Conservation (phyloP, 768 basidiomycete genomes). For the Chalciporus chontae region DNA sequence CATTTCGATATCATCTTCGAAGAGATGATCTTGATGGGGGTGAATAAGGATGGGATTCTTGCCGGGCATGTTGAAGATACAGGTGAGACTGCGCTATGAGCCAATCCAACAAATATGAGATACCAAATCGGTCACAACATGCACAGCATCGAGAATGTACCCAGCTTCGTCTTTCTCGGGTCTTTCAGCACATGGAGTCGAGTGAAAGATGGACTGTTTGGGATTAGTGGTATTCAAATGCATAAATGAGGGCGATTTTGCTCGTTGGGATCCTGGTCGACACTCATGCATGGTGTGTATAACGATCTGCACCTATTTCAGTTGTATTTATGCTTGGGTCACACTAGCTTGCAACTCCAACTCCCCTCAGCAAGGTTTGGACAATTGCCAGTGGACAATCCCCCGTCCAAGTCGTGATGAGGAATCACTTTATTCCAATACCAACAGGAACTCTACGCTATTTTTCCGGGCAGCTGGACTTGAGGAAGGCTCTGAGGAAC, state of each 20-base stretch:
- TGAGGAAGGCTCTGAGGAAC: background rate
- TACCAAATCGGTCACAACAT: background rate
- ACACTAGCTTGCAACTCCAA: too few relatives aligned
- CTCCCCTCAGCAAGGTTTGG: too few relatives aligned
- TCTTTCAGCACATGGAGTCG: too few relatives aligned
- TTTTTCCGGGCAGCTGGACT: conserved; percentile 9
- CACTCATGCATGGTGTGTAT: too few relatives aligned
- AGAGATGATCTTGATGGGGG: conserved; percentile 22
- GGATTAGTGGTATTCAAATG: too few relatives aligned
- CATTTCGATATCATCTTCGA: conserved; percentile 38
- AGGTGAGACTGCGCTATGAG: conserved; percentile 4
- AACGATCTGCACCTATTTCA: too few relatives aligned
- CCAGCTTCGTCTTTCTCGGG: too few relatives aligned
- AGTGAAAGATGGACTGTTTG: too few relatives aligned
- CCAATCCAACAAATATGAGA: conserved; percentile 10
- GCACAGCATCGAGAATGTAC: too few relatives aligned
- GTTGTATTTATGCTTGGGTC: too few relatives aligned
- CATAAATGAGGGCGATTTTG: too few relatives aligned
- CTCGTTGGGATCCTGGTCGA: background rate
- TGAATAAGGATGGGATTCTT: conserved; percentile 16
- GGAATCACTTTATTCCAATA: background rate
- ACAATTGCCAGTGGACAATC: background rate
- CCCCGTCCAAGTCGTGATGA: background rate
- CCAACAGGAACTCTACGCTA: background rate
- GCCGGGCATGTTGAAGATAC: conserved; percentile 24